Evolutionary conservation across 306 rosid species (phyloP).

Genomic region (Lathyrus oleraceus): DNA sequence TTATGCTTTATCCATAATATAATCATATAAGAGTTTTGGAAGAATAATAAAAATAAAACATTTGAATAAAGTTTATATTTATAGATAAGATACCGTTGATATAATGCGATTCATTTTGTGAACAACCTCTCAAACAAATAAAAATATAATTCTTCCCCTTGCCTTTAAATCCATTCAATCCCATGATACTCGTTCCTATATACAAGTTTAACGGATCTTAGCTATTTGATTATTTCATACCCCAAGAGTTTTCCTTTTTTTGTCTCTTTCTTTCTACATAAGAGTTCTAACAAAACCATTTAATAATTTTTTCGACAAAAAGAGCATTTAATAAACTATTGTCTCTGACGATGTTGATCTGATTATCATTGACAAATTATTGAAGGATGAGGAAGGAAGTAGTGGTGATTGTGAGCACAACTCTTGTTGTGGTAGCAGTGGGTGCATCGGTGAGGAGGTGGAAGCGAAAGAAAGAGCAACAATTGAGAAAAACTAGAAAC

Average conservation of each 20-base stretch:
- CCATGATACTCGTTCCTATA: slow-evolving; percentile 46
- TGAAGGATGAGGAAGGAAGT: slow-evolving; percentile 49
- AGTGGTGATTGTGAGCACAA: slow-evolving; percentile 46
- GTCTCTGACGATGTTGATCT: slow-evolving; percentile 10
- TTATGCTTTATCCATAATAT: no score
- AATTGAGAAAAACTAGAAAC: slow-evolving; percentile 40
- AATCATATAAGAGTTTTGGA: no score
- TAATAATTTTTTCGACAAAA: neutral
- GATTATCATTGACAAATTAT: neutral
- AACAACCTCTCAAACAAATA: neutral
- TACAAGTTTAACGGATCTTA: slow-evolving; percentile 39
- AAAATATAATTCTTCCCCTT: neutral
- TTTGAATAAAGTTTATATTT: no score
- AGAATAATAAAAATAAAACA: no score
- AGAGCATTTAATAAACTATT: neutral
- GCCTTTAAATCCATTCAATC: slow-evolving; percentile 35
- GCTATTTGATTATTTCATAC: slow-evolving; percentile 31
- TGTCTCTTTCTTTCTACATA: neutral
- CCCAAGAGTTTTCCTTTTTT: neutral
- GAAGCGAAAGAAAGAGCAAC: slow-evolving; percentile 49
- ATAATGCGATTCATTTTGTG: neutral
- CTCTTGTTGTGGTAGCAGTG: slow-evolving; percentile 31
- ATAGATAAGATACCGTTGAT: neutral
- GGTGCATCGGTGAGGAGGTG: slow-evolving; percentile 39
- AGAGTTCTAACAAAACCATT: slow-evolving; percentile 6